Conservation (phyloP, 768 basidiomycete species). For the Pisolithus orientalis region DNA sequence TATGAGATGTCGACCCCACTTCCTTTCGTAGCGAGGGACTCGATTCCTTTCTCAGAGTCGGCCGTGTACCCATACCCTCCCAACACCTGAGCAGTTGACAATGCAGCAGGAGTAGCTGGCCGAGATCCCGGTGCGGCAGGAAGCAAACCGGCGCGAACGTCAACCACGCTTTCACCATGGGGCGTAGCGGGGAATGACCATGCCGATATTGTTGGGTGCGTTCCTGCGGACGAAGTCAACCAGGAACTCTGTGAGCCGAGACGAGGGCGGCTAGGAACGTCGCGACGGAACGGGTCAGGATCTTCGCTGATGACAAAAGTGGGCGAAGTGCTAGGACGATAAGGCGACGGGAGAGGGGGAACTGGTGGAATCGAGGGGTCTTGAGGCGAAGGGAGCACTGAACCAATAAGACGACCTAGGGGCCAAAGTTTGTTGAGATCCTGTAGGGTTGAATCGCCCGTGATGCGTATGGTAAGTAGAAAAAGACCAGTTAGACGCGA, state of each 20-base stretch:
- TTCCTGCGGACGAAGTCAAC: conserved; percentile 59
- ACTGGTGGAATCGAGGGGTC: conserved; percentile 49
- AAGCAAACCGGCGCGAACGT: conserved; percentile 38
- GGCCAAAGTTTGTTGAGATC: conserved; percentile 29
- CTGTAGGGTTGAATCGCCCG: conserved; percentile 7
- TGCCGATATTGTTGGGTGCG: conserved; percentile 51
- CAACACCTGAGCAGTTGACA: conserved; percentile 56
- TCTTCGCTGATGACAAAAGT: conserved; percentile 38
- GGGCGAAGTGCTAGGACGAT: conserved; percentile 40
- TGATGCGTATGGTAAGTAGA: conserved; percentile 50
- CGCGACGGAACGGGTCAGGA: conserved; percentile 60
- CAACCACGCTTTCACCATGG: conserved; percentile 42
- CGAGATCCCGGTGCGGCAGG: conserved; percentile 35
- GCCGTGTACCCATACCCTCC: conserved; percentile 64
- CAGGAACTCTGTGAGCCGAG: conserved; percentile 67
- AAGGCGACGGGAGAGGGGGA: conserved; percentile 51
- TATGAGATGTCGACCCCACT: conserved; percentile 51
- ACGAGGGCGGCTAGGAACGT: conserved; percentile 42
- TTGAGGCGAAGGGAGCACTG: conserved; percentile 38
- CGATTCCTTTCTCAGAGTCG: conserved; percentile 50
- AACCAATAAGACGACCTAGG: conserved; percentile 62
- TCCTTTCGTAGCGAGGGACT: conserved; percentile 38
- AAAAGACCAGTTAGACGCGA: conserved; percentile 67
- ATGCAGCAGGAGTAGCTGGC: conserved; percentile 41
- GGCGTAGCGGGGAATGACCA: conserved; percentile 66